Evolutionary conservation across 1,284 basidiomycete genomes (phyloP).

Genomic region (Dichomitus squalens): DNA sequence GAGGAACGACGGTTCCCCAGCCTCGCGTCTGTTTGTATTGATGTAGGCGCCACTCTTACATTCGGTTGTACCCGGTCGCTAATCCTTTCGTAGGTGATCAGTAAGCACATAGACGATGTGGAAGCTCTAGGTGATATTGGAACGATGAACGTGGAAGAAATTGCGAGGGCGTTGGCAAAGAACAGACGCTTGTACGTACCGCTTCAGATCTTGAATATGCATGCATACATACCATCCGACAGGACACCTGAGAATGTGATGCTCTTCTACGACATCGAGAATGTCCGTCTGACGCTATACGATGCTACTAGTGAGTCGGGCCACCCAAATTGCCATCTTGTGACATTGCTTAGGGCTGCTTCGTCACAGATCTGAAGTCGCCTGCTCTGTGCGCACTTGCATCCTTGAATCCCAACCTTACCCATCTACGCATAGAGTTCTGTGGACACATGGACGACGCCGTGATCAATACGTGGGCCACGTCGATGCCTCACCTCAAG

Average conservation of each 20-base stretch:
- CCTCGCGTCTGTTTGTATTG: constrained; percentile 59
- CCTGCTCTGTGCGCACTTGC: constrained; percentile 70
- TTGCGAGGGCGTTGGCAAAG: constrained; percentile 85
- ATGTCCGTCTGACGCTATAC: constrained; percentile 77
- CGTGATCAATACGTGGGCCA: constrained; percentile 67
- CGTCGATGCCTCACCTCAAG: constrained; percentile 65
- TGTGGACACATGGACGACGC: constrained; percentile 85
- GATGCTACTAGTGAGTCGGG: constrained; percentile 83
- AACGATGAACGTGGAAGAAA: constrained; percentile 76
- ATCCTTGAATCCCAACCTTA: constrained; percentile 81
- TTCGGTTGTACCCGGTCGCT: not conserved
- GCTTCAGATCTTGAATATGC: not conserved
- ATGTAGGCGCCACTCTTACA: constrained; percentile 44
- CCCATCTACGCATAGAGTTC: constrained; percentile 76
- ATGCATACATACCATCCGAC: not conserved
- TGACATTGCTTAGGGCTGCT: not conserved
- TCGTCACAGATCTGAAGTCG: constrained; percentile 63
- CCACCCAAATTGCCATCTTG: not conserved
- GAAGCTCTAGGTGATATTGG: constrained; percentile 91
- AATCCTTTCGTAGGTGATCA: constrained; percentile 63
- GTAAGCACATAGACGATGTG: constrained; percentile 86
- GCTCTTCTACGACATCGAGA: constrained; percentile 81
- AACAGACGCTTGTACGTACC: constrained; percentile 77
- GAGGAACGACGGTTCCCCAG: constrained; percentile 72
- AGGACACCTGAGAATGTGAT: constrained; percentile 78